phyloP scores from a whole-genome alignment of 2,329 filamentous ascomycete species.

The Colletotrichum limetticola region DNA sequence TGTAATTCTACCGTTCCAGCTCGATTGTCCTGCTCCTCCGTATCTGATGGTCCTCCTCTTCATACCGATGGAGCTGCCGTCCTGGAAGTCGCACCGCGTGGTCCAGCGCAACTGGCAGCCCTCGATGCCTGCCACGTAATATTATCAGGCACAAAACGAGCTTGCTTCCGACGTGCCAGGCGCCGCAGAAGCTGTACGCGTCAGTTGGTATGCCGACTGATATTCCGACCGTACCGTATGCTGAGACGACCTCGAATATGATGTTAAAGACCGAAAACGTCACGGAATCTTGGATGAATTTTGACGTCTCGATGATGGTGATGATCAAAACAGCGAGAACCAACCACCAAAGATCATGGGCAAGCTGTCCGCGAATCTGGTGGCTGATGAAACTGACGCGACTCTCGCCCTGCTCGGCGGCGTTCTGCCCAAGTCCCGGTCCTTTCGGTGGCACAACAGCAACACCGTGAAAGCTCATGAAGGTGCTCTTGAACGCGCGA shows the following conservation, averaged over 20 bases:
- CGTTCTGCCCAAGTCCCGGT: slow-evolving; percentile 37
- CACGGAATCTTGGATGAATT: slow-evolving; percentile 61
- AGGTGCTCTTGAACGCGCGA: slow-evolving; percentile 49
- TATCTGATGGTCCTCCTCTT: slow-evolving; percentile 40
- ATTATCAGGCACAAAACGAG: slow-evolving; percentile 68
- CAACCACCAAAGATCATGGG: slow-evolving; percentile 76
- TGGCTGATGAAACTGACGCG: slow-evolving; percentile 62
- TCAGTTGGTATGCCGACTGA: slow-evolving; percentile 64
- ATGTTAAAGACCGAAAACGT: slow-evolving; percentile 70
- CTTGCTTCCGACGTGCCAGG: slow-evolving; percentile 66
- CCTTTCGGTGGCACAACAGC: slow-evolving; percentile 44
- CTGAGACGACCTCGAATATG: slow-evolving; percentile 66
- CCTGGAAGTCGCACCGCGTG: slow-evolving; percentile 59
- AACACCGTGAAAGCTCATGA: slow-evolving; percentile 53
- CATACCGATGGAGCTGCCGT: slow-evolving; percentile 42
- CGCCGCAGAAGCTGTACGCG: slow-evolving; percentile 66
- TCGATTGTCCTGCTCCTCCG: background rate
- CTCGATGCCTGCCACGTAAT: slow-evolving; percentile 65
- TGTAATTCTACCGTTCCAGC: background rate
- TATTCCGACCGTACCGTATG: slow-evolving; percentile 71
- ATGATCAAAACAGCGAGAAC: slow-evolving; percentile 70
- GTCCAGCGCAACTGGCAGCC: slow-evolving; percentile 66
- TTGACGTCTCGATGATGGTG: slow-evolving; percentile 66
- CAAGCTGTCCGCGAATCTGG: slow-evolving; percentile 71
- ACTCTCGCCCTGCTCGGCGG: slow-evolving; percentile 40